Conservation (phyloP, 257 asterid species). For the Hygrophila difformis region DNA sequence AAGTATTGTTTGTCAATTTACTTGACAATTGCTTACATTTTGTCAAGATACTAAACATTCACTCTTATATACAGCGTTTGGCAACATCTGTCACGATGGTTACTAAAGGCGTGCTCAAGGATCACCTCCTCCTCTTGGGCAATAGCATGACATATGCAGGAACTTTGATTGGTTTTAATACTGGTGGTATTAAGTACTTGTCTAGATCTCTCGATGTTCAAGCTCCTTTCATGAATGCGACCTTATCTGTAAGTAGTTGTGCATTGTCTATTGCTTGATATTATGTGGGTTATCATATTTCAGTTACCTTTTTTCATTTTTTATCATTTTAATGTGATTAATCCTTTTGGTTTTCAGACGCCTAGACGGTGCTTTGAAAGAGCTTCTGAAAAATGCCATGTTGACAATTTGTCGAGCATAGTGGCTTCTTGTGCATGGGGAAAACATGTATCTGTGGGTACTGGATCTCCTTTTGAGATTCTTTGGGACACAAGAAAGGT, state of each 20-base stretch:
- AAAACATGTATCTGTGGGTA: conserved; percentile 83
- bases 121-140: conserved; percentile 83
- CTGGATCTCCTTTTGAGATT: conserved; percentile 89
- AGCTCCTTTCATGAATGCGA: conserved; percentile 89
- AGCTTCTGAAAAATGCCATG: conserved; percentile 95
- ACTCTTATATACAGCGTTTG: conserved; percentile 61
- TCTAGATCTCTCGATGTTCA: conserved; percentile 70
- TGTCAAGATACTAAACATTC: too few relatives aligned
- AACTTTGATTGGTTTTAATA: conserved; percentile 75
- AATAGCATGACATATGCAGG: conserved; percentile 97
- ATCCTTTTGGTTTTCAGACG: conserved; percentile 52
- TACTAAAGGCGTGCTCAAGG: conserved; percentile 94
- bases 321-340: conserved; percentile 1
- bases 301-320: conserved; percentile 13
- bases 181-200: conserved; percentile 84
- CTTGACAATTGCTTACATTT: not conserved
- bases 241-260: conserved; percentile 61
- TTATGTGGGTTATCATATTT: too few relatives aligned
- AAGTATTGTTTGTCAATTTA: conserved; percentile 2
- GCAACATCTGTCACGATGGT: conserved; percentile 93
- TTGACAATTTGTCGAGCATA: conserved; percentile 70
- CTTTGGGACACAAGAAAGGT: conserved; percentile 87
- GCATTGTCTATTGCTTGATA: conserved; percentile 1
- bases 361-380: conserved; percentile 89
- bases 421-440: conserved; percentile 99